Evolutionary conservation across 495 filamentous ascomycete species (phyloP).

Genomic region (Acidomyces sp.): DNA sequence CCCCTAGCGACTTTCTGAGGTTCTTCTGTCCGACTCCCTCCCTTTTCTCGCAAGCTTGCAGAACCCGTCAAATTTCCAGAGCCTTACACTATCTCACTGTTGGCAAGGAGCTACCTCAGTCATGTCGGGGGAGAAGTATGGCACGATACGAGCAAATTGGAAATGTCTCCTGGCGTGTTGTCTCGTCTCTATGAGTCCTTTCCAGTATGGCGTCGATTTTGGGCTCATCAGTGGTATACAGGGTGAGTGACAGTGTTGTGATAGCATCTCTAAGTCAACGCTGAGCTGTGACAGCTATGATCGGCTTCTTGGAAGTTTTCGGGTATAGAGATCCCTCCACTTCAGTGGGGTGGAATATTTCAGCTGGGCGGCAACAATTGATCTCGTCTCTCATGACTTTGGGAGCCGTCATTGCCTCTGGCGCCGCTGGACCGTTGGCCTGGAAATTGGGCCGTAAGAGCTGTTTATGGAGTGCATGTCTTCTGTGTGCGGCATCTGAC

Average conservation of each 20-base stretch:
- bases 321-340: slow-evolving; percentile 28
- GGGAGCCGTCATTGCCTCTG: slow-evolving; percentile 5
- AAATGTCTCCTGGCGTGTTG: slow-evolving; percentile 33
- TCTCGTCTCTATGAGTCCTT: slow-evolving; percentile 40
- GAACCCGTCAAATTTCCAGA: too few species aligned
- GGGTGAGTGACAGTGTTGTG: slow-evolving; percentile 1
- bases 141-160: slow-evolving; percentile 19
- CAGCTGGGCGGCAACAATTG: slow-evolving; percentile 37
- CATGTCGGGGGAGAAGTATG: slow-evolving; percentile 4
- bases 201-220: slow-evolving; percentile 53
- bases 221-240: slow-evolving; percentile 48
- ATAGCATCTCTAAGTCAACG: not conserved
- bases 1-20: too few species aligned
- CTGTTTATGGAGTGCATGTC: slow-evolving; percentile 38
- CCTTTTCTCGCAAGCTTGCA: too few species aligned
- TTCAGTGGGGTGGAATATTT: slow-evolving; percentile 20
- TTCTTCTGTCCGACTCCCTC: too few species aligned
- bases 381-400: slow-evolving; percentile 31
- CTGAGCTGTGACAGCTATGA: slow-evolving; percentile 34
- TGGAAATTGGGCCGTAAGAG: slow-evolving; percentile 35
- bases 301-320: slow-evolving; percentile 40
- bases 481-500: slow-evolving; percentile 37
- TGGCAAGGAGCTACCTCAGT: not conserved
- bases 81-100: not conserved
- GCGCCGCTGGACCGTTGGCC: slow-evolving; percentile 29